Base-by-base conservation (phyloP, 352 stramenopile species). In the Phytophthora multivora region DNA sequence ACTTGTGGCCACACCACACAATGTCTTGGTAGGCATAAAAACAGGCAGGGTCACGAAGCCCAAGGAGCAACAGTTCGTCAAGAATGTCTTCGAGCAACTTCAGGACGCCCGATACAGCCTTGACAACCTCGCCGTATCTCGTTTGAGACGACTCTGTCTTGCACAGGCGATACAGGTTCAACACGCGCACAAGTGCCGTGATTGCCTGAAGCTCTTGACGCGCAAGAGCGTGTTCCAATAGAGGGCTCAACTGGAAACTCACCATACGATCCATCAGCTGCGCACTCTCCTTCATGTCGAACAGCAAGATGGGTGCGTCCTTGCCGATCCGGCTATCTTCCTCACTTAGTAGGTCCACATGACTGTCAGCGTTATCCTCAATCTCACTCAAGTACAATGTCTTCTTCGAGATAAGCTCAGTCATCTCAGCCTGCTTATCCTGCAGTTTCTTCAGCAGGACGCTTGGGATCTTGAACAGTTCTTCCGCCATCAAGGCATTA, bases 21-120 rank as follows among this genome's bases (percentile, higher is more conserved):
- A 96, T 84, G 36, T 96, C 85, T 56, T 96, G 84, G 59, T 93
- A 95, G 5, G 81, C 80, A 42, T 88, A 76, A 59, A 86, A 93
- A 12, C 66, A 89, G 15, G 79, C 66, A 16, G 86, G 83, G 41
- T 81, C 78, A 4, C 86, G 83, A 41, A 89, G 59, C 2, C 81
- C 77, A 8, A 92, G 57, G 9, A 69, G 65, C 31, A 93, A 45
- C 0, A 89, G 30, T 3, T 69, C 73, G 25, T 86, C 79, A 33
- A 95, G 61, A 16, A 93, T 73, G 2, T 45, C n/a, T 46, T 92
- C 76, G 5, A 95, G 26, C 10, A 66, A 59, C 5, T 52, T 42
- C 21, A 95, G 56, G 0, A 88, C 69, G 4, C 59, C 39, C 4
- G 48, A 59, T 36, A 91, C 72, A 31, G 66, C 45, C 21, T 81